Base-by-base conservation (phyloP, 139 green algal genomes). In the Auxenochlorella pyrenoidosa region DNA sequence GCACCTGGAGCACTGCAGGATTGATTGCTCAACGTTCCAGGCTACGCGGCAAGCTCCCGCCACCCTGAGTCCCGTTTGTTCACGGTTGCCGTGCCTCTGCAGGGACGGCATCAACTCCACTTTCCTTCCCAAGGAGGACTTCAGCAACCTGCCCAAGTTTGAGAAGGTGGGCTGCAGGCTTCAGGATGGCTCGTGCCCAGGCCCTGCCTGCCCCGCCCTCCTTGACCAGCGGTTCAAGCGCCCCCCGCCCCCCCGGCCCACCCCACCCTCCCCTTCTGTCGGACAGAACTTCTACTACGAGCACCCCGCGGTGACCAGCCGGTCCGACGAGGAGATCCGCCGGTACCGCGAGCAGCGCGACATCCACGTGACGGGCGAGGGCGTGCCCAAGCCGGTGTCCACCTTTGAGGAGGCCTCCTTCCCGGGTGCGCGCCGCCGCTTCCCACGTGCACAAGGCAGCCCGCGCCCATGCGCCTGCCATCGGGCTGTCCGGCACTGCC, bases 281-380 rank as follows among this genome's bases (percentile, higher is more conserved):
- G 26, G 5, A 1, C 78, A 83, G 91, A 98, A 98, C 89, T 98
- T 98, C 59, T 98, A 98, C 79, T 82, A 95, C 60, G 96, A 99
- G 91, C 96, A 98, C 86, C 94, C 94, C 2, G 90, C 88, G 32
- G 97, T 99, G 22, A 95, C 90, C 2, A 90, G 89, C 0, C 90
- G 97, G 21, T 92, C 86, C 44, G 86, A 95, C 0, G 91, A 85
- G 0, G 93, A 98, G 58, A 86, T 98, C 0, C 93, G 90, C n/a
- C 75, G 63, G 24, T 99, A 98, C 90, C 90, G 97, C 22, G 40
- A 87, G 22, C 43, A 78, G 75, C 85, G 87, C 18, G 76, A 94
- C 77, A 97, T 97, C 71, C 89, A 97, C 43, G 89, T 96, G 21
- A 86, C 92, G 36, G 94, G 94, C 40, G 79, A 85, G 41, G 89